Conservation (phyloP, 768 basidiomycete species). For the Auriscalpium microsporum region DNA sequence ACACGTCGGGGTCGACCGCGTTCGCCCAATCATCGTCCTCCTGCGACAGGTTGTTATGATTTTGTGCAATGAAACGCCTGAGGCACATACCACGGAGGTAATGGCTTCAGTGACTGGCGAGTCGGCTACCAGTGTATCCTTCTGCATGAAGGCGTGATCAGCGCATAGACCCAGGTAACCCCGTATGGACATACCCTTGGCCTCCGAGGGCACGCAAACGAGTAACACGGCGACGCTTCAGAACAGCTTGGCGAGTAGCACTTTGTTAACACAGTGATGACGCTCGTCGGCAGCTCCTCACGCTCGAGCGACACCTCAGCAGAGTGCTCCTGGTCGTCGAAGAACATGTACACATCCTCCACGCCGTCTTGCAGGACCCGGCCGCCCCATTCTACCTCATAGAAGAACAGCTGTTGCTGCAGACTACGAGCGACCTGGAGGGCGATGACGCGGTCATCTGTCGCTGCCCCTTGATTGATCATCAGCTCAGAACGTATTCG, state of each 20-base stretch:
- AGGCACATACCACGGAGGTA: not conserved
- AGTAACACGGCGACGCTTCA: slow-evolving; percentile 75
- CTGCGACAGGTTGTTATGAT: not conserved
- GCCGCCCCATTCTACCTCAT: slow-evolving; percentile 93
- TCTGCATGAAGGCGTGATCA: not conserved
- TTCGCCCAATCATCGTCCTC: slow-evolving; percentile 43
- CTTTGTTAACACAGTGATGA: slow-evolving; percentile 81
- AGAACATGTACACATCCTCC: slow-evolving; percentile 90
- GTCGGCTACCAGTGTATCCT: not conserved
- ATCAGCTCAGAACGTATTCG: slow-evolving; percentile 81
- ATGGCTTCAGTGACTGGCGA: not conserved
- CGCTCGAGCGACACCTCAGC: slow-evolving; percentile 53
- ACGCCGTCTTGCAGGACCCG: slow-evolving; percentile 77
- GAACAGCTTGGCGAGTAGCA: slow-evolving; percentile 87
- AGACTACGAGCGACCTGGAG: slow-evolving; percentile 84
- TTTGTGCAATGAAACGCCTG: no score
- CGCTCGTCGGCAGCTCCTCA: slow-evolving; percentile 78
- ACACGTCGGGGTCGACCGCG: slow-evolving; percentile 39
- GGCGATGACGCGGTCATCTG: slow-evolving; percentile 74
- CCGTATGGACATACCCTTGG: slow-evolving; percentile 34
- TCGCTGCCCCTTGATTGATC: slow-evolving; percentile 63
- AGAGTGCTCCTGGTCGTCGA: slow-evolving; percentile 67
- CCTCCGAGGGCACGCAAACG: slow-evolving; percentile 63
- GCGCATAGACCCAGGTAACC: not conserved
- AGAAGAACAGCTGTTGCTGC: slow-evolving; percentile 90